phyloP scores from a whole-genome alignment of 2,329 filamentous ascomycete species.

The Fusarium sp. region DNA sequence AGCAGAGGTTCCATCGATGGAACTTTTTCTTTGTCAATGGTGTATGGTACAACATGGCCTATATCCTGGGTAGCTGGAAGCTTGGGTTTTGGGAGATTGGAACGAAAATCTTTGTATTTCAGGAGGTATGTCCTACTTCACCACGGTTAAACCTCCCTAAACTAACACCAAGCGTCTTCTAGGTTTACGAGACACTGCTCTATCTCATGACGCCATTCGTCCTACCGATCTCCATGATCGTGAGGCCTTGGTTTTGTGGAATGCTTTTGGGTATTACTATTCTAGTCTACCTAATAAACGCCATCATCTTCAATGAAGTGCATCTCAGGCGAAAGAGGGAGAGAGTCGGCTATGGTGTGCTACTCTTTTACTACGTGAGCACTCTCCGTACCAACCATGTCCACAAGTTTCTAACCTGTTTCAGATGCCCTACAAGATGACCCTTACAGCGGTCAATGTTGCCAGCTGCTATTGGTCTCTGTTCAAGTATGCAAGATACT shows the following conservation, averaged over 20 bases:
- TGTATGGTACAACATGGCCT: constrained; percentile 18
- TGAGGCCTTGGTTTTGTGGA: constrained; percentile 5
- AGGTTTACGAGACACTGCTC: constrained; percentile 17
- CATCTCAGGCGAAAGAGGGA: constrained; percentile 17
- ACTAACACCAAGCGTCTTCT: background rate
- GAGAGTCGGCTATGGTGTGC: constrained; percentile 7
- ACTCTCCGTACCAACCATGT: background rate
- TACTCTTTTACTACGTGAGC: constrained; percentile 17
- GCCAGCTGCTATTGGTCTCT: constrained; percentile 20
- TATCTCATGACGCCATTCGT: constrained; percentile 19
- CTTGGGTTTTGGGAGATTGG: constrained; percentile 13
- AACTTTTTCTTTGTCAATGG: constrained; percentile 26
- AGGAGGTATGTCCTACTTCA: constrained; percentile 1
- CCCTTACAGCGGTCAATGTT: constrained; percentile 9
- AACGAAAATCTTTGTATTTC: constrained; percentile 19
- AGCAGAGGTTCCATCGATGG: constrained; percentile 24
- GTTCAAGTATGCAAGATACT: constrained; percentile 20
- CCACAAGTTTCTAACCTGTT: background rate
- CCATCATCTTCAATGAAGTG: constrained; percentile 15
- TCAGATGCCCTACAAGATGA: constrained; percentile 21
- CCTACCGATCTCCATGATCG: constrained; percentile 12
- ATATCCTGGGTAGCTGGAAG: constrained; percentile 19
- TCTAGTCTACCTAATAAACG: constrained; percentile 1
- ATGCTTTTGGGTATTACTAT: constrained; percentile 4
- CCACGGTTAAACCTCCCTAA: background rate